Evolutionary conservation across 1,284 basidiomycete genomes (phyloP), one percentile per base, ranked within the genome.

Genomic region (Prillingera fragicola): DNA sequence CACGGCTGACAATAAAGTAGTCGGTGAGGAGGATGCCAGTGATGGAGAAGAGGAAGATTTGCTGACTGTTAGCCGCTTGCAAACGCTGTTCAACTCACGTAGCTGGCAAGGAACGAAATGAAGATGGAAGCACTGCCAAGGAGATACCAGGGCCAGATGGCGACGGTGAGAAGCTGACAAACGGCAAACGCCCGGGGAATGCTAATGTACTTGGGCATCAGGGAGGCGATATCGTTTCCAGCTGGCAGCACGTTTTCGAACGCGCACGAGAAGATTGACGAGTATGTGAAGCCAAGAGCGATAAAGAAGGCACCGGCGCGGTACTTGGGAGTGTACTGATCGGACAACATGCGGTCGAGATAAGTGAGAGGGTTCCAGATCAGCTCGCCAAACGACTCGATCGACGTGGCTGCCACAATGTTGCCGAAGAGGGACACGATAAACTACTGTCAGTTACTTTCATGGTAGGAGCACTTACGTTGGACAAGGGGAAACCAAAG

Each of bases 111-210:
- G 67, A 89, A 89, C 12, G 82, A 82, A 8, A 83, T 81, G 72
- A 90, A 89, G 57, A 74, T 77, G 65, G 80, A 83, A 63, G 81
- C 83, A 54, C 74, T 78, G 63, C 81, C 81, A 45, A 88, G 75
- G 28, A 89, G 74, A 61, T 84, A 82, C 85, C 87, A 90, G 1
- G 86, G 85, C 54, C 42, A 42, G 46, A 60, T 58, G 12, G 43
- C 57, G 4, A 62, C 28, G 19, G 57, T 57, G 28, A 59, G 26
- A 27, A 56, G 36, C 56, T 52, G 50, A 18, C 81, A 83, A 35
- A 89, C 72, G 62, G 83, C 85, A 14, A 84, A 83, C 12, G 87
- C 86, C 8, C 86, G 77, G 23, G 85, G 80, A 56, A 90, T 88
- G 65, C 83, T 87, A 57, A 89, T 80, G 70, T 81, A 89, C 27